Conservation (phyloP, 2,329 filamentous ascomycete genomes). For the Alternaria infectoria region DNA sequence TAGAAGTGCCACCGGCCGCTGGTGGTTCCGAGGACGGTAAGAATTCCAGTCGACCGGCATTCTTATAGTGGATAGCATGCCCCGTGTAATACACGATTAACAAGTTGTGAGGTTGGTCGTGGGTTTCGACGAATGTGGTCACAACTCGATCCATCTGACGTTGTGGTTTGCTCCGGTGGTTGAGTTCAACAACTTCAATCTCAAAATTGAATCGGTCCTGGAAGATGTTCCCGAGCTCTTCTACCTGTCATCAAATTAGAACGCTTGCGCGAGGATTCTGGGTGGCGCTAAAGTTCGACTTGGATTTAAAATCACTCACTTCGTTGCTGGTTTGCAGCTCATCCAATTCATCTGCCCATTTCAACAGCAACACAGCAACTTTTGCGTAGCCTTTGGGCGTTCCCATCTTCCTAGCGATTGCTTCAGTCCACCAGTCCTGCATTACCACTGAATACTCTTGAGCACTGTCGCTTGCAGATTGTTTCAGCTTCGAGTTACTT, state of each 20-base stretch:
- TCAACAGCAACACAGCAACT: background rate
- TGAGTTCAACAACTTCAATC: background rate
- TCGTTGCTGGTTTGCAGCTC: background rate
- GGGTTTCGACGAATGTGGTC: background rate
- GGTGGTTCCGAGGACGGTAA: rapidly evolving
- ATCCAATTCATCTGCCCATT: background rate
- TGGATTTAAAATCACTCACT: rapidly evolving
- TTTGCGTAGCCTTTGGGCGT: background rate
- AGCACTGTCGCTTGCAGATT: background rate
- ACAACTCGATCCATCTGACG: background rate
- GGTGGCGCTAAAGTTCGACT: background rate
- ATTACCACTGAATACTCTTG: rapidly evolving
- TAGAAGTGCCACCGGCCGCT: rapidly evolving
- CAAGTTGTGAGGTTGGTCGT: background rate
- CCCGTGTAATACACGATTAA: background rate
- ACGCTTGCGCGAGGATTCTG: background rate
- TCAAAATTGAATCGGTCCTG: rapidly evolving
- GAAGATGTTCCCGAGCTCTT: background rate
- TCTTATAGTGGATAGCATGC: rapidly evolving
- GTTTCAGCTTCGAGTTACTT: background rate
- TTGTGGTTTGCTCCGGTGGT: background rate
- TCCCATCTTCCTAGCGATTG: background rate
- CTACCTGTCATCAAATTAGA: rapidly evolving
- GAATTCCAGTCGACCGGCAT: background rate
- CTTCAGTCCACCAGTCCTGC: background rate